Base-by-base conservation (phyloP, 176 grass and related monocot species). In the maize (Zea mays) region DNA sequence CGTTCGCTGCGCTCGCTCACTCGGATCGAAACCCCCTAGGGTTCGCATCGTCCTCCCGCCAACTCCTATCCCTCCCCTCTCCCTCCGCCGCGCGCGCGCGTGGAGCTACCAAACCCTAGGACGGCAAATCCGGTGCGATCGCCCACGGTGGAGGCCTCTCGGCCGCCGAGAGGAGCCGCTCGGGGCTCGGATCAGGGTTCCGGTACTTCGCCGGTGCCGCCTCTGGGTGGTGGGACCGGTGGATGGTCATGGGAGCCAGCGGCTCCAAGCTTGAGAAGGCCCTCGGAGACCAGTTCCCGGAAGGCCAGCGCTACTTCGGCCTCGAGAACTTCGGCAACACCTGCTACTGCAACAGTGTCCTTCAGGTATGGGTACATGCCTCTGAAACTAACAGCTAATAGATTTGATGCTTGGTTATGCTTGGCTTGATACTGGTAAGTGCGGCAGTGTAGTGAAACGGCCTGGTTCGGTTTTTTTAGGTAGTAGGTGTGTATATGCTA, bases 191-290 rank as follows among this genome's bases (percentile, higher is more conserved):
- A 15, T 81, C 91, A 10, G 87, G 94, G 65, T 76, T 97, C 67
- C 91, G 92, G 79, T 93, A 91, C 89, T 75, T 97, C 63, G 20
- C 87, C 73, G 86, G 94, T 52, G 79, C 85, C 75, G 87, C 87
- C 82, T 84, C 82, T 50, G 91, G 91, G 72, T 97, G 89, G 94
- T 97, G 96, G 96, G 92, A 95, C 47, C 93, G 85, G 89, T 96
- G 90, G 92, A 88, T 93, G 86, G 90, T 93, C 56, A 99, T 99
- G 96, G 92, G 96, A 59, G 88, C 92, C 75, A 81, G 87, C 15
- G 96, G 96, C 67, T 99, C 92, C 61, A 99, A 99, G 88, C 92
- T 99, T 14, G 96, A 99, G 88, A 99, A 99, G 92, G 92, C 96
- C 21, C 90, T 99, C 34, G 92, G 96, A 6, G 96, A 99, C 71